phyloP scores from a whole-genome alignment of 176 grass and related monocot genomes.

The Dactylis glomerata region DNA sequence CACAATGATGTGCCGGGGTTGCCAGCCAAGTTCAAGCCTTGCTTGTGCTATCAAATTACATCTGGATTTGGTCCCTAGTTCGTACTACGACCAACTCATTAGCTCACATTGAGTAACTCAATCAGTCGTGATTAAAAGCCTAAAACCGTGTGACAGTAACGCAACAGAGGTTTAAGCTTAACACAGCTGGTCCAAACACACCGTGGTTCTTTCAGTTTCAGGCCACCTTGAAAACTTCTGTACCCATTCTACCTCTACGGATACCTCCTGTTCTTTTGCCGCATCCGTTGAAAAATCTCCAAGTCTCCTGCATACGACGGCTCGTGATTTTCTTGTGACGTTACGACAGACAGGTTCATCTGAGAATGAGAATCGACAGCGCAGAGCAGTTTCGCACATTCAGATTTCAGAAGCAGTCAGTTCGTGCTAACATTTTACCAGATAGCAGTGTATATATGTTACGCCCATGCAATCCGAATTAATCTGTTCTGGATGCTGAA shows the following conservation, averaged over 20 bases:
- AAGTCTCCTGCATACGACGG: not conserved
- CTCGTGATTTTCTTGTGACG: not conserved
- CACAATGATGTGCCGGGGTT: too few relatives aligned
- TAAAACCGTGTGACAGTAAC: not conserved
- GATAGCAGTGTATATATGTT: not conserved
- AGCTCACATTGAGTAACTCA: too few relatives aligned
- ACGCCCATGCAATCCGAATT: not conserved
- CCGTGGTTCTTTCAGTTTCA: not conserved
- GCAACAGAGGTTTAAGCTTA: not conserved
- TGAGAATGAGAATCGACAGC: not conserved
- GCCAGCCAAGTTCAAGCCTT: too few relatives aligned
- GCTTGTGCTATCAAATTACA: too few relatives aligned
- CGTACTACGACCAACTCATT: too few relatives aligned
- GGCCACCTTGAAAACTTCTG: not conserved
- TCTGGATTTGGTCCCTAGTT: too few relatives aligned
- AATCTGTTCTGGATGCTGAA: not conserved
- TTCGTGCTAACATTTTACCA: not conserved
- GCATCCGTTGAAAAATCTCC: not conserved
- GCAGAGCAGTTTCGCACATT: too few relatives aligned
- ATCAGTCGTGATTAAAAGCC: too few relatives aligned
- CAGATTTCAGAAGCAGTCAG: not conserved
- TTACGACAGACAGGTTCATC: not conserved
- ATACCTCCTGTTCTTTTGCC: not conserved
- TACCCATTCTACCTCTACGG: not conserved
- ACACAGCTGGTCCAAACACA: not conserved